Evolutionary conservation across 2,329 filamentous ascomycete species (phyloP), one percentile per base, ranked within the genome.

Genomic region (Aspergillus sp.): DNA sequence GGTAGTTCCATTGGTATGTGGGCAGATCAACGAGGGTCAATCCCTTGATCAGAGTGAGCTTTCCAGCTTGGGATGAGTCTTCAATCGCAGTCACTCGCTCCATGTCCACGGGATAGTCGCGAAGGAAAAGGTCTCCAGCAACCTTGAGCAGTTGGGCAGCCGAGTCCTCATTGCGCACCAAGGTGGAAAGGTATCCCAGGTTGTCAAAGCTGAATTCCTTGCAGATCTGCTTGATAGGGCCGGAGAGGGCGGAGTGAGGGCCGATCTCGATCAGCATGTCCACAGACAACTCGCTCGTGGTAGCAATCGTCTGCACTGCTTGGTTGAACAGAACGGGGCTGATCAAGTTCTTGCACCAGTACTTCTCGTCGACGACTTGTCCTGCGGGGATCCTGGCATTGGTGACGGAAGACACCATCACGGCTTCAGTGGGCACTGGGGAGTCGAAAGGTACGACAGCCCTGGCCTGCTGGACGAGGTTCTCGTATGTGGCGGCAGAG

Each of bases 281-380:
- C 7, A n/a, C 11, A 10, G 33, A 34, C 11, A 12, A 9, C 10
- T 34, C 6, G 33, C 11, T 9, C 8, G 11, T 10, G n/a, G 27
- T 11, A 10, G 47, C 5, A 3, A 40, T 37, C 2, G 13, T 12
- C 7, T 28, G 31, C 10, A 67, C 33, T 26, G 59, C 60, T 26
- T 57, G 44, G n/a, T 51, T 53, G 48, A 71, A 72, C 2, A 61
- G 50, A 4, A 72, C 67, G 7, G 66, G 44, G 2, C 53, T 52
- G 0, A 57, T 43, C 52, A 72, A 56, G n/a, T 72, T 72, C 12
- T 61, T 49, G 2, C 57, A 51, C 66, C 68, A 72, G 47, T 72
- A 70, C 6, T 13, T 10, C 19, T 26, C 36, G 9, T 10, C 8
- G 11, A 28, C n/a, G n/a, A n/a, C n/a, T n/a, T n/a, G n/a, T n/a